Conservation (phyloP, 164 flowering plant species). For the Macadamia integrifolia region DNA sequence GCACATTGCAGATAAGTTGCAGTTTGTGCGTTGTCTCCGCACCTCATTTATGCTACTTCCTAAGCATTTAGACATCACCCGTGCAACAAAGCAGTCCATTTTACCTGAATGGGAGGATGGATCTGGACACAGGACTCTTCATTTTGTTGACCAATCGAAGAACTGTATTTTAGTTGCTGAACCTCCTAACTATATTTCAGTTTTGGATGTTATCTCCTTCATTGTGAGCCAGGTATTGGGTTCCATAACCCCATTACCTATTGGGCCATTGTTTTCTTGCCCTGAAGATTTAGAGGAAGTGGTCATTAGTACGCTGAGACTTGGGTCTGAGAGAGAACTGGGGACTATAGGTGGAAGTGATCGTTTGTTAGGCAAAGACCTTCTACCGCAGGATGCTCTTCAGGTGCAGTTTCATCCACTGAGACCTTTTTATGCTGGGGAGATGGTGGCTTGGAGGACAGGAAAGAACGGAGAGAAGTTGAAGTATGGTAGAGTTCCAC, state of each 20-base stretch:
- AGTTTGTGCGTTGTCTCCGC: constrained; percentile 60
- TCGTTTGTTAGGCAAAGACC: constrained; percentile 59
- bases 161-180: constrained; percentile 61
- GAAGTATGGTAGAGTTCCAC: constrained; percentile 88
- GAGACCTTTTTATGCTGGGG: constrained; percentile 90
- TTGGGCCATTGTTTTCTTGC: constrained; percentile 62
- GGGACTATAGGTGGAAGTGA: constrained; percentile 24
- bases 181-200: constrained; percentile 69
- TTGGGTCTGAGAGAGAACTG: constrained; percentile 40
- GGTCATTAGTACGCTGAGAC: constrained; percentile 46
- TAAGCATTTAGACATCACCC: constrained; percentile 64
- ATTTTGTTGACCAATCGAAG: constrained; percentile 45
- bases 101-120: constrained; percentile 61
- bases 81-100: constrained; percentile 34
- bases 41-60: constrained; percentile 79
- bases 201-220: constrained; percentile 62
- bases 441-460: constrained; percentile 87
- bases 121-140: constrained; percentile 58
- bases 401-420: constrained; percentile 91
- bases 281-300: constrained; percentile 63
- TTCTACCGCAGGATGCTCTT: constrained; percentile 73
- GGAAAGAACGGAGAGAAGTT: constrained; percentile 73
- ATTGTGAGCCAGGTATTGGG: constrained; percentile 72
- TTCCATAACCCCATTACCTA: constrained; percentile 54
- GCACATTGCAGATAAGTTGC: constrained; percentile 53